phyloP scores from a whole-genome alignment of 2,329 filamentous ascomycete species.

The Colletotrichum lentis region DNA sequence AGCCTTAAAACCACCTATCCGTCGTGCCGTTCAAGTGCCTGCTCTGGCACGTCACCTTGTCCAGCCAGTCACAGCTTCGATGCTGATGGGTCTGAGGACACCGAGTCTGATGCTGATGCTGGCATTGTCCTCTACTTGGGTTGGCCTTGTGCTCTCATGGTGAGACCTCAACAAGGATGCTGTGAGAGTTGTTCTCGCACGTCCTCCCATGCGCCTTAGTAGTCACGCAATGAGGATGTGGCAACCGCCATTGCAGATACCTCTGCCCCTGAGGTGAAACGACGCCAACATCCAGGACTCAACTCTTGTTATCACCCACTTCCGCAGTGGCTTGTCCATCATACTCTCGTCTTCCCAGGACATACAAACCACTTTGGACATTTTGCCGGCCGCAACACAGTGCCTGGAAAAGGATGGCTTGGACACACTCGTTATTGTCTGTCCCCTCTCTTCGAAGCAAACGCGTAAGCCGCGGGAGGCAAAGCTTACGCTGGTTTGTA shows the following conservation, averaged over 20 bases:
- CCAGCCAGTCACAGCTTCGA: not conserved
- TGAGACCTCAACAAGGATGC: not conserved
- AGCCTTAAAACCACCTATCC: not conserved
- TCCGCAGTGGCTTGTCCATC: not conserved
- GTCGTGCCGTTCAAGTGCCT: not conserved
- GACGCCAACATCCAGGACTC: not conserved
- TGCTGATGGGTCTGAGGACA: not conserved
- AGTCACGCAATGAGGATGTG: too few relatives aligned
- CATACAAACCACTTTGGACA: not conserved
- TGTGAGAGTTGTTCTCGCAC: not conserved
- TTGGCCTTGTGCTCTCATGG: not conserved
- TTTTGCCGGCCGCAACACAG: not conserved
- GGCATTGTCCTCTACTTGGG: not conserved
- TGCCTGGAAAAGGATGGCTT: too few relatives aligned
- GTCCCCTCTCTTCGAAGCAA: too few relatives aligned
- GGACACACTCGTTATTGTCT: too few relatives aligned
- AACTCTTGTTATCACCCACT: not conserved
- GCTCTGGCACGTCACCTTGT: not conserved
- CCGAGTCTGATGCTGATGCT: not conserved
- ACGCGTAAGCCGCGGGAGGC: not conserved
- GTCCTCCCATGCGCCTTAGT: not conserved
- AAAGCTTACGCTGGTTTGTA: not conserved
- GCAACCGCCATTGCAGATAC: not conserved
- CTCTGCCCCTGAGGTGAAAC: not conserved
- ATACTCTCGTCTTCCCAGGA: not conserved